Evolutionary conservation across 208 protist species (phyloP).

Genomic region (Crithidia mellificae): DNA sequence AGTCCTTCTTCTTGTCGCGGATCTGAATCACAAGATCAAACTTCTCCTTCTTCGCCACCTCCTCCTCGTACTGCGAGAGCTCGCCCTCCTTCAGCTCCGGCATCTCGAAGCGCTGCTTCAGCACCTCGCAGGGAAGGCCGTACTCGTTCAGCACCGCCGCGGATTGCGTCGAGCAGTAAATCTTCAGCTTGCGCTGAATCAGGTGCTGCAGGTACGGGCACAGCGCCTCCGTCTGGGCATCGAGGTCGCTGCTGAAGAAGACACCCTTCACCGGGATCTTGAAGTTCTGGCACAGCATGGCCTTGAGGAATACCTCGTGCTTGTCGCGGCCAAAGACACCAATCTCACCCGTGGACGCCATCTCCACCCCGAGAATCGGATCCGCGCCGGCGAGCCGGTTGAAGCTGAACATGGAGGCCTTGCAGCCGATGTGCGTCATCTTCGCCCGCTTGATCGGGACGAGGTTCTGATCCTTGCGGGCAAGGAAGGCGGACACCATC

Average conservation of each 20-base stretch:
- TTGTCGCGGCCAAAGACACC: conserved; percentile 93
- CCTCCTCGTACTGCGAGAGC: conserved; percentile 44
- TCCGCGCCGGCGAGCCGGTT: conserved; percentile 96
- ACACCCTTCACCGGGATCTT: conserved; percentile 74
- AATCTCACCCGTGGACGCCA: conserved; percentile 98
- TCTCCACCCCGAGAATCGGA: conserved; percentile 98
- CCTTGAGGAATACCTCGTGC: conserved; percentile 92
- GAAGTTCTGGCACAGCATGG: conserved; percentile 85
- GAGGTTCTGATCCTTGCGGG: conserved; percentile 66
- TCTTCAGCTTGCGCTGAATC: conserved; percentile 30
- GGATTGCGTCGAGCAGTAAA: conserved; percentile 82
- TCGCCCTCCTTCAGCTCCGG: conserved; percentile 1
- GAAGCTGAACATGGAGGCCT: conserved; percentile 99
- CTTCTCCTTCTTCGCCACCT: conserved; percentile 59
- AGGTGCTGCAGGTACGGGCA: conserved; percentile 61
- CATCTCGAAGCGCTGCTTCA: conserved; percentile 49
- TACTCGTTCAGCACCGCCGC: conserved; percentile 78
- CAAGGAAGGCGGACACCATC: conserved; percentile 86
- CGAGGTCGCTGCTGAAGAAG: conserved; percentile 86
- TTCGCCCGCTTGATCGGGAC: conserved; percentile 87
- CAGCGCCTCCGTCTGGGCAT: conserved; percentile 47
- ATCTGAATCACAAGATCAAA: conserved; percentile 92
- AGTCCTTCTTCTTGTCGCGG: conserved; percentile 83
- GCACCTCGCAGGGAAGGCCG: conserved; percentile 69
- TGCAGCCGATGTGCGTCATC: conserved; percentile 94